Evolutionary conservation across 768 basidiomycete genomes (phyloP).

Genomic region (Pisolithus microcarpus): DNA sequence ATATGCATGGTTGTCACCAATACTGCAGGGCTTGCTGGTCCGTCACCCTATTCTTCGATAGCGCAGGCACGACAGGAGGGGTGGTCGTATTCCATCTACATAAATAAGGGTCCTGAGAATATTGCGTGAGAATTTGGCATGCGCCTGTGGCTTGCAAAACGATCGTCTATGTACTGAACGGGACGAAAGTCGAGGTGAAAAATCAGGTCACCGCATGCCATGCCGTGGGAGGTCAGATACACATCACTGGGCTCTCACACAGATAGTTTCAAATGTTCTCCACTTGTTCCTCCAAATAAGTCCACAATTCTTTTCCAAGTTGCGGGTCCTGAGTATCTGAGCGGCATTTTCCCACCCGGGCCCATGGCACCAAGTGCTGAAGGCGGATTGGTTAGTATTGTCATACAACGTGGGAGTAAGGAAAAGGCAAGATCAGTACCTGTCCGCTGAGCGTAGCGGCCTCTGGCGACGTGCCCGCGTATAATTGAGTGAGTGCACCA

Average conservation of each 20-base stretch:
- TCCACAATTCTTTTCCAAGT: conserved; percentile 35
- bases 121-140: too few species aligned
- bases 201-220: too few species aligned
- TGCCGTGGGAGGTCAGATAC: too few species aligned
- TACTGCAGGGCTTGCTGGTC: background rate
- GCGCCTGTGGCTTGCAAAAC: too few species aligned
- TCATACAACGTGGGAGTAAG: background rate
- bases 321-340: conserved; percentile 28
- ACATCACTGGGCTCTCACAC: too few species aligned
- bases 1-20: background rate
- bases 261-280: conserved; percentile 9
- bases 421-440: conserved; percentile 18
- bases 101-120: background rate
- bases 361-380: conserved; percentile 45
- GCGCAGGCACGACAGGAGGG: background rate
- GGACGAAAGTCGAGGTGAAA: too few species aligned
- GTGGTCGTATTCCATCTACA: conserved; percentile 13
- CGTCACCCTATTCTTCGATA: background rate
- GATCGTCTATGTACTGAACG: too few species aligned
- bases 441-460: conserved; percentile 39
- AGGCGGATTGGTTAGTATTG: background rate
- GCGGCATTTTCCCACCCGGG: conserved; percentile 27
- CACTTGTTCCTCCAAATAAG: conserved; percentile 42
- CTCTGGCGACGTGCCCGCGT: conserved; percentile 40
- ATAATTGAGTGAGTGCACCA: conserved; percentile 45